Evolutionary conservation across 2,329 filamentous ascomycete species (phyloP).

Genomic region (Zasmidium angulare): DNA sequence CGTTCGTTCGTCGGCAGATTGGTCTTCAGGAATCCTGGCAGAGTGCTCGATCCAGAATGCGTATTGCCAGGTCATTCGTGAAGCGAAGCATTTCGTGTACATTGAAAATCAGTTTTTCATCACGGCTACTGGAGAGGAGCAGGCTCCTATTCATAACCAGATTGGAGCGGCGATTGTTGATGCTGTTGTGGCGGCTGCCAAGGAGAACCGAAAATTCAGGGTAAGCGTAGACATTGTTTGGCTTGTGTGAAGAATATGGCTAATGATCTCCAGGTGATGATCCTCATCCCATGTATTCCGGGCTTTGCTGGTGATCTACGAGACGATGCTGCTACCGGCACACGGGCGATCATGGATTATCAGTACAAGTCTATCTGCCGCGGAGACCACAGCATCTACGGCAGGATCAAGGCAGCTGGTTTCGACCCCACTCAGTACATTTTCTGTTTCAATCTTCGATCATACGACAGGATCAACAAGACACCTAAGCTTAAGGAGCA

Average conservation of each 20-base stretch:
- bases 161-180: slow-evolving; percentile 90
- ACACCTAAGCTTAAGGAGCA: slow-evolving; percentile 71
- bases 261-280: slow-evolving; percentile 59
- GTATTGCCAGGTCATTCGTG: slow-evolving; percentile 79
- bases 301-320: slow-evolving; percentile 91
- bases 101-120: slow-evolving; percentile 99
- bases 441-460: slow-evolving; percentile 90
- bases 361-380: slow-evolving; percentile 96
- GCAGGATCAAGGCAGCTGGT: slow-evolving; percentile 69
- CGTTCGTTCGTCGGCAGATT: slow-evolving; percentile 86
- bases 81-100: slow-evolving; percentile 90
- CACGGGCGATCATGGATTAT: slow-evolving; percentile 95
- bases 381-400: slow-evolving; percentile 88
- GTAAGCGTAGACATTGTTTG: too few relatives aligned
- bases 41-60: slow-evolving; percentile 88
- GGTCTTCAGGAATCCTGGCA: slow-evolving; percentile 85
- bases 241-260: too few relatives aligned
- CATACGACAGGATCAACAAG: slow-evolving; percentile 88
- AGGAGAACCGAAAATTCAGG: slow-evolving; percentile 83
- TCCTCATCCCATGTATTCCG: slow-evolving; percentile 86
- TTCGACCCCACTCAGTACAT: slow-evolving; percentile 79
- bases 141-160: slow-evolving; percentile 80
- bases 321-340: slow-evolving; percentile 78
- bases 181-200: slow-evolving; percentile 75
- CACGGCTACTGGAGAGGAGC: slow-evolving; percentile 75